Base-by-base conservation (phyloP, 768 basidiomycete species). In the Daedaleopsis sinensis region DNA sequence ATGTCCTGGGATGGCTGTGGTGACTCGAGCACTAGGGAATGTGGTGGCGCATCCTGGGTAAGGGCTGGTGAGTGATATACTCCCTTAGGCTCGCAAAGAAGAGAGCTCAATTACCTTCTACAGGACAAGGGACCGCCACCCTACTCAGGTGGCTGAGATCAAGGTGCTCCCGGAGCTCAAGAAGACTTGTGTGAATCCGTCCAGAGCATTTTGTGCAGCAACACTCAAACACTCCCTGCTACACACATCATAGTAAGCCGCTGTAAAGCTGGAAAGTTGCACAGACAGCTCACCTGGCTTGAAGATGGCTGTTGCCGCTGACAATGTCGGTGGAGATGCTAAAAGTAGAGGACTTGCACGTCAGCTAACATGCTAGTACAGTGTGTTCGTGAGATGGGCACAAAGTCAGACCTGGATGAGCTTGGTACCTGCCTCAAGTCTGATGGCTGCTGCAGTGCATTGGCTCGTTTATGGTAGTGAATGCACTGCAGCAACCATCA, bases 281-380 rank as follows among this genome's bases (percentile, higher is more conserved):
- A 32, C 18, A 19, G 19, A 36, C 24, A 23, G 16, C 51, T 59
- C 19, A 55, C 59, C 55, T 55, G 54, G 23, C 54, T 61, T 13
- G 54, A 46, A 21, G 60, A 56, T 11, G 55, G 35, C 12, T 62
- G 36, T 7, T 37, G 47, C 16, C 58, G n/a, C 6, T 51, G 19
- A 16, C 52, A 61, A 42, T 67, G 66, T n/a, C 16, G 12, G 15
- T 64, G 58, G 0, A 64, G 37, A 38, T 67, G 65, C 65, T 67
- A 35, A 1, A 32, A 38, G 12, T 18, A 16, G 3, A 11, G 52
- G 35, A 2, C 27, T 32, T 32, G 27, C 27, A 32, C 7, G 37
- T 51, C 36, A 24, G 42, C 56, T 19, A 19, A 32, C 39, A 27
- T 51, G 27, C n/a, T n/a, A n/a, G n/a, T n/a, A n/a, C n/a, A n/a